Evolutionary conservation across 208 protist genomes (phyloP).

Genomic region (Angomonas deanei): DNA sequence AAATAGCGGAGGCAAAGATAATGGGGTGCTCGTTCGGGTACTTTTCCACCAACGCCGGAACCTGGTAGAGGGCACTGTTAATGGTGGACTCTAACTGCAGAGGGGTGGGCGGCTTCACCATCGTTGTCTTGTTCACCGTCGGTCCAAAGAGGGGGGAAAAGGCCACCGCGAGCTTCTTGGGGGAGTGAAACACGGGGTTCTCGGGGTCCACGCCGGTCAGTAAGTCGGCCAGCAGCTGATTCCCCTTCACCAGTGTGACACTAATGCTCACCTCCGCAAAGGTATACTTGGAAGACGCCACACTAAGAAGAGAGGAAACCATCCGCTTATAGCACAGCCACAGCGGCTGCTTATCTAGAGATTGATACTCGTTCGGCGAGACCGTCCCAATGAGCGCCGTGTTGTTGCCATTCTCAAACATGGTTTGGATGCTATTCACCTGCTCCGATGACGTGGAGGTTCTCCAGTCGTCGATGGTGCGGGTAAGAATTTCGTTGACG

Average conservation of each 20-base stretch:
- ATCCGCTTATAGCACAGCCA: constrained; percentile 60
- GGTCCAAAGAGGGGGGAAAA: constrained; percentile 63
- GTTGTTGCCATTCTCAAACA: constrained; percentile 63
- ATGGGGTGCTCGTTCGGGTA: constrained; percentile 22
- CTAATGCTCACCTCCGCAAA: constrained; percentile 49
- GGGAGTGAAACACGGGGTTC: constrained; percentile 12
- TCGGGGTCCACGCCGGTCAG: constrained; percentile 16
- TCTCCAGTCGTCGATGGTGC: constrained; percentile 33
- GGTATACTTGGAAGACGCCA: constrained; percentile 34
- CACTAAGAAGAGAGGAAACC: constrained; percentile 43
- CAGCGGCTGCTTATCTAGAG: constrained; percentile 50
- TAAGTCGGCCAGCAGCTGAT: constrained; percentile 34
- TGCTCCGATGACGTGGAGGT: constrained; percentile 19
- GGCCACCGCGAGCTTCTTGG: constrained; percentile 29
- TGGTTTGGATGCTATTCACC: constrained; percentile 30
- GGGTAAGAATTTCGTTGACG: constrained; percentile 41
- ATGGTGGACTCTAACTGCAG: constrained; percentile 42
- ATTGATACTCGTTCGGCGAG: constrained; percentile 28
- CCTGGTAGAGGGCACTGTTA: constrained; percentile 41
- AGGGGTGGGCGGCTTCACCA: constrained; percentile 37
- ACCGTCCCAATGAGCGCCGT: constrained; percentile 44
- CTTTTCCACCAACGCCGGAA: constrained; percentile 27
- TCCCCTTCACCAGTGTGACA: constrained; percentile 30
- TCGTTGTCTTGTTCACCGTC: constrained; percentile 47
- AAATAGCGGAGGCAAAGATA: constrained; percentile 45